phyloP scores from a whole-genome alignment of 2,329 filamentous ascomycete species.

The Cyanodermella asteris region DNA sequence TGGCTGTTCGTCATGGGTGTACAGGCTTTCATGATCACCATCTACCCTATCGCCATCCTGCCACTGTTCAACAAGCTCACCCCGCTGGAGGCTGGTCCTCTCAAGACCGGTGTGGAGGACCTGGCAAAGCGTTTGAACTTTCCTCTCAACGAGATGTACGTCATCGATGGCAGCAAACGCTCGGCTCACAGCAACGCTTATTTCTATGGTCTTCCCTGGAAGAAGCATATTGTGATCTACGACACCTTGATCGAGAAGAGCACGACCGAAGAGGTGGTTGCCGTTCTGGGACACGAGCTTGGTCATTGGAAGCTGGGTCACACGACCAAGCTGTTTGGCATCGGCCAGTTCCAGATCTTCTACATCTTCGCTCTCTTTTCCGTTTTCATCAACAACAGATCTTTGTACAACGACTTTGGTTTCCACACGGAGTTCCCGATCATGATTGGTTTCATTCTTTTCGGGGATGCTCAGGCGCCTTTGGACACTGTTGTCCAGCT shows the following conservation, averaged over 20 bases:
- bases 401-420: slow-evolving; percentile 76
- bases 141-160: slow-evolving; percentile 76
- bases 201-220: slow-evolving; percentile 96
- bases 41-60: slow-evolving; percentile 85
- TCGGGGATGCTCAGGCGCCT: slow-evolving; percentile 86
- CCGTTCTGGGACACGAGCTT: slow-evolving; percentile 84
- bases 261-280: slow-evolving; percentile 75
- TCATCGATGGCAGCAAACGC: slow-evolving; percentile 81
- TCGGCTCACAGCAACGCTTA: slow-evolving; percentile 80
- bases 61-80: slow-evolving; percentile 97
- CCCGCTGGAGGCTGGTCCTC: slow-evolving; percentile 62
- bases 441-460: slow-evolving; percentile 91
- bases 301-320: slow-evolving; percentile 95
- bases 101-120: slow-evolving; percentile 73
- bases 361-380: slow-evolving; percentile 95
- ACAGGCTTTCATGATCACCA: slow-evolving; percentile 84
- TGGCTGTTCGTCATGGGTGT: slow-evolving; percentile 81
- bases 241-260: slow-evolving; percentile 95
- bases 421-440: slow-evolving; percentile 69
- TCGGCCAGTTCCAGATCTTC: slow-evolving; percentile 77
- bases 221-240: slow-evolving; percentile 99
- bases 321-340: slow-evolving; percentile 74
- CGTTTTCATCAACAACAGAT: slow-evolving; percentile 88
- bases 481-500: slow-evolving; percentile 92
- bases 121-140: slow-evolving; percentile 72